Evolutionary conservation across 371 early-diverging fungal species (phyloP).

Genomic region (Saksenaea oblongispora): DNA sequence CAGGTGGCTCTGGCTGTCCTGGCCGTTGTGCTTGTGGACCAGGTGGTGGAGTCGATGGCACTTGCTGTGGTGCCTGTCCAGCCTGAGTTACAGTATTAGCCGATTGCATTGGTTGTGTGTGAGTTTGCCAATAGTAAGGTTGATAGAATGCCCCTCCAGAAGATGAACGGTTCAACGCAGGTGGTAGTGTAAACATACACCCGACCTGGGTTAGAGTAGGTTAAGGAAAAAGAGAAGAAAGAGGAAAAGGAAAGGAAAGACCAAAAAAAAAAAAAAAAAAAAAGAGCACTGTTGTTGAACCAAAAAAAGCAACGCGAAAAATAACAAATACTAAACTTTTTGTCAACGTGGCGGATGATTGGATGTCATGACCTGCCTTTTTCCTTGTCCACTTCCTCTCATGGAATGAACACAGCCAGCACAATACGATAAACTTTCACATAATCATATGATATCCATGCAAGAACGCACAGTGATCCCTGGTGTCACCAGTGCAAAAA

Average conservation of each 20-base stretch:
- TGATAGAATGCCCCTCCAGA: not conserved
- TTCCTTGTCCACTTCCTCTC: not conserved
- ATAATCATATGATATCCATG: not conserved
- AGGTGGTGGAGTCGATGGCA: not conserved
- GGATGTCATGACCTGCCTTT: not conserved
- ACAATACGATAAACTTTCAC: not conserved
- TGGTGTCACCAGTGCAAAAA: no score
- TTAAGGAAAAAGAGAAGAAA: not conserved
- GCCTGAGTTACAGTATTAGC: not conserved
- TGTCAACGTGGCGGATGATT: not conserved
- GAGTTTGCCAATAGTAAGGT: not conserved
- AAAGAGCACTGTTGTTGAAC: not conserved
- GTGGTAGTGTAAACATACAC: not conserved
- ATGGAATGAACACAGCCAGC: no score
- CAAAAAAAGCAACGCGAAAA: not conserved
- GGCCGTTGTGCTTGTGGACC: not conserved
- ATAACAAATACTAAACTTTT: not conserved
- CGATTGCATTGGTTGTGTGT: not conserved
- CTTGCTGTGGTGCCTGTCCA: not conserved
- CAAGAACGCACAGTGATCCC: not conserved
- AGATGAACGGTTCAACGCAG: not conserved
- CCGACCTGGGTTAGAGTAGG: not conserved
- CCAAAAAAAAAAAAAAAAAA: constrained; percentile 1
- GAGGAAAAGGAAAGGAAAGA: constrained; percentile 7
- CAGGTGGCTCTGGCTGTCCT: not conserved